Conservation (phyloP, 129 eudicot genomes). For the Solidago caesia region DNA sequence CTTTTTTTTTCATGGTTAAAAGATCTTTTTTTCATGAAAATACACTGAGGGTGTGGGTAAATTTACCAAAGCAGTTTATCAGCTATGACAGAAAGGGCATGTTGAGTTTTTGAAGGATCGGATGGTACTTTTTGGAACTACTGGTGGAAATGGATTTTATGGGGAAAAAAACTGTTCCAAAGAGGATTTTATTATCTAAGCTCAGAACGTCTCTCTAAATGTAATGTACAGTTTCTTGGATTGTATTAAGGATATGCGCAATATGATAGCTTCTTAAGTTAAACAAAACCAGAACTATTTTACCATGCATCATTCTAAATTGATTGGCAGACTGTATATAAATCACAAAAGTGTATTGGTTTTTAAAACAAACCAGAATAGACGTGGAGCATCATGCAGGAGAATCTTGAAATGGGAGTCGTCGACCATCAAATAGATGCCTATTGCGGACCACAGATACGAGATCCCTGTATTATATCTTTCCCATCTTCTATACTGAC, state of each 20-base stretch:
- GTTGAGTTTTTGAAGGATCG: too few species aligned
- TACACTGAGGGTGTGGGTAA: background rate
- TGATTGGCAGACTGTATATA: background rate
- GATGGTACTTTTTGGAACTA: too few species aligned
- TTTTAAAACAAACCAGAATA: slow-evolving; percentile 63
- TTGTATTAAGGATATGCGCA: too few species aligned
- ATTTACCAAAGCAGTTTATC: too few species aligned
- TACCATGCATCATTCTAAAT: slow-evolving; percentile 19
- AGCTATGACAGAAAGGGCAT: too few species aligned
- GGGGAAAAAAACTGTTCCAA: background rate
- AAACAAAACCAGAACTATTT: too few species aligned
- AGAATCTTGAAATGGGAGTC: slow-evolving; percentile 34
- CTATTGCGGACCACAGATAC: slow-evolving; percentile 75
- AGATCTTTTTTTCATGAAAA: background rate
- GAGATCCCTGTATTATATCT: slow-evolving; percentile 51
- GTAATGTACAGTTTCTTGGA: too few species aligned
- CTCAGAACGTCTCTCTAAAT: too few species aligned
- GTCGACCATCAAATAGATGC: slow-evolving; percentile 63
- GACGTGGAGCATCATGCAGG: slow-evolving; percentile 54
- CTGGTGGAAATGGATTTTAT: too few species aligned
- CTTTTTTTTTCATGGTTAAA: background rate
- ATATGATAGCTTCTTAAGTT: too few species aligned
- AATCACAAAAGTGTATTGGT: too few species aligned
- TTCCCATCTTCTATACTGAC: slow-evolving; percentile 54
- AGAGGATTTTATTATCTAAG: too few species aligned